A percentile compares a stretch with the other conserved stretches of the same genome.
phyloP scores from a whole-genome alignment of 202 grass and related monocot species.

The Brachypodium distachyon region DNA sequence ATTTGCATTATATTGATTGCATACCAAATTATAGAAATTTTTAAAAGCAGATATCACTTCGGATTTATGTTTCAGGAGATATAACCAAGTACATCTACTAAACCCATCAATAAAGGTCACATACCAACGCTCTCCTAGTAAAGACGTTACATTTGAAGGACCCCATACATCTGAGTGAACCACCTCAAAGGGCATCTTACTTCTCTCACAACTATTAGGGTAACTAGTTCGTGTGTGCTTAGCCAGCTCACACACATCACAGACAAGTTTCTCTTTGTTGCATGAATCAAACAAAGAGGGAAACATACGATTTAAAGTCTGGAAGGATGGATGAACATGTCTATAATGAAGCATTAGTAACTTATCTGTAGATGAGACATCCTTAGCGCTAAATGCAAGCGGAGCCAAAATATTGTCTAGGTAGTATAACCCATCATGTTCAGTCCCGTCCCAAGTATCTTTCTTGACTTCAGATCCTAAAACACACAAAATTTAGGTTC shows the following conservation, averaged over 20 bases:
- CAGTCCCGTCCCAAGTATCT: background rate
- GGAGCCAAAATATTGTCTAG: background rate
- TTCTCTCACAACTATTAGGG: background rate
- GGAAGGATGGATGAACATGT: background rate
- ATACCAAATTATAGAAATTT: background rate
- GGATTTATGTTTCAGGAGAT: background rate
- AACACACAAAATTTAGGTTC: background rate
- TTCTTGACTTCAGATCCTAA: background rate
- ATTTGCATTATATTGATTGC: background rate
- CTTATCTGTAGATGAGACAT: background rate
- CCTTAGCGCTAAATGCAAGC: background rate
- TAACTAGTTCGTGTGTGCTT: background rate
- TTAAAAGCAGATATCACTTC: background rate
- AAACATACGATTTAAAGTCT: background rate
- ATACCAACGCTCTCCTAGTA: background rate
- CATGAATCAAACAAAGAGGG: background rate
- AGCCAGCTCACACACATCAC: background rate
- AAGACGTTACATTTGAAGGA: background rate
- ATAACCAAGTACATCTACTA: background rate
- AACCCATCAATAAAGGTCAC: constrained; percentile 10
- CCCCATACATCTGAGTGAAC: constrained; percentile 2
- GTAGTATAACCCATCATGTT: background rate
- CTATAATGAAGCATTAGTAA: background rate
- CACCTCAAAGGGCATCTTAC: background rate
- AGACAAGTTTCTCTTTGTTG: background rate